Percentiles rank a stretch among this genome's conserved stretches.
phyloP scores from a whole-genome alignment of 306 rosid genomes.

The Vigna radiata region DNA sequence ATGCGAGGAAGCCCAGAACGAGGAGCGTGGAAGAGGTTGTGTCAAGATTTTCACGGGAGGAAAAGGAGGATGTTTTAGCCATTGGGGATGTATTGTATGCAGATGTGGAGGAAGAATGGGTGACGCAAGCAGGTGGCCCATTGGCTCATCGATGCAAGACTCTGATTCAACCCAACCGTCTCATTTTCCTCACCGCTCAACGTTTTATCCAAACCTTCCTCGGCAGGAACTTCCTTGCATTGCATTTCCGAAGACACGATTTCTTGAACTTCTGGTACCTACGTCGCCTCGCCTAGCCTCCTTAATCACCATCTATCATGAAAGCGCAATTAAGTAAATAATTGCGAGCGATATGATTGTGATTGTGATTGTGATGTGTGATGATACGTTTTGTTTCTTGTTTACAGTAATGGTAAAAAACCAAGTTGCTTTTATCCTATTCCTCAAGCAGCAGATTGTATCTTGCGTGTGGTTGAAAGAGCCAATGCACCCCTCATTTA shows the following conservation, averaged over 20 bases:
- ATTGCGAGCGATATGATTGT: too few species aligned
- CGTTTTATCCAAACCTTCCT: conserved; percentile 90
- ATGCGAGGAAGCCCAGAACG: conserved; percentile 62
- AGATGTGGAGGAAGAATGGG: conserved; percentile 76
- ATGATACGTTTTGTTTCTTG: neutral
- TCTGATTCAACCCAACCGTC: conserved; percentile 72
- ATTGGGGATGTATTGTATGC: conserved; percentile 86
- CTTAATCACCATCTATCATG: too few species aligned
- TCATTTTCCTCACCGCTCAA: conserved; percentile 84
- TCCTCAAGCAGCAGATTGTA: conserved; percentile 93
- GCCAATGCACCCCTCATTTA: conserved; percentile 73
- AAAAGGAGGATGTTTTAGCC: conserved; percentile 65
- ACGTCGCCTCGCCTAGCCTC: too few species aligned
- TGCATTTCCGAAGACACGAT: conserved; percentile 82
- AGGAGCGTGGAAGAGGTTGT: conserved; percentile 67
- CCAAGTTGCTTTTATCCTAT: conserved; percentile 89
- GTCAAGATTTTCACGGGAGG: conserved; percentile 64
- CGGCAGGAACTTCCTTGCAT: conserved; percentile 71
- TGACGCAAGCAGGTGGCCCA: conserved; percentile 87
- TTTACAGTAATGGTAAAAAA: conserved; percentile 73
- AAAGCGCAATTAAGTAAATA: too few species aligned
- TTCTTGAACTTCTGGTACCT: conserved; percentile 78
- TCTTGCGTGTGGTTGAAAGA: conserved; percentile 59
- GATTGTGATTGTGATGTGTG: neutral
- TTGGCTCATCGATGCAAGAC: conserved; percentile 81